Evolutionary conservation across 805 yeast species (phyloP).

Genomic region (Candida germanica): DNA sequence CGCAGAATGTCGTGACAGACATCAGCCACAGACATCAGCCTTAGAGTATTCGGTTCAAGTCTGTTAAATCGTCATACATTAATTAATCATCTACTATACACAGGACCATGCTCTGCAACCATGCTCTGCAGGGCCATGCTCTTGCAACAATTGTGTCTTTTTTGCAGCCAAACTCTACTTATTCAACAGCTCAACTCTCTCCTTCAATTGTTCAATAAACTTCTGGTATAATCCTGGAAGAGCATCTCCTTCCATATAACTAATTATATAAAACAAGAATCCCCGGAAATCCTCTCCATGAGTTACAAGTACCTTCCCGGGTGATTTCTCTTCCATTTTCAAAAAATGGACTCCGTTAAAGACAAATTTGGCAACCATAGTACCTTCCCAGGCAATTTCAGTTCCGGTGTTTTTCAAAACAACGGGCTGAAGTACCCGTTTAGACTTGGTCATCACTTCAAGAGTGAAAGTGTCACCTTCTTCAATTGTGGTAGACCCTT

Average conservation of each 20-base stretch:
- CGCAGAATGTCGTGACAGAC: no score
- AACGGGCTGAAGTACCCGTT: background rate
- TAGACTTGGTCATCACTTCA: background rate
- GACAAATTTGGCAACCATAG: background rate
- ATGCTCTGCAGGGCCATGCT: no score
- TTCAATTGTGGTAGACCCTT: background rate
- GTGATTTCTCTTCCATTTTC: background rate
- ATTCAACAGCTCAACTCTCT: conserved; percentile 1
- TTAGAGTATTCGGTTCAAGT: no score
- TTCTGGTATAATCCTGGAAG: background rate
- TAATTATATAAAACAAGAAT: background rate
- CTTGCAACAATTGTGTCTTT: no score
- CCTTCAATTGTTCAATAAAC: conserved; percentile 1
- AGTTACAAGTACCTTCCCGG: background rate
- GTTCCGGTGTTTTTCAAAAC: background rate
- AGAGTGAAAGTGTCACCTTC: background rate
- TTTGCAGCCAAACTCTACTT: background rate
- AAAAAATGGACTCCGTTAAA: conserved; percentile 1
- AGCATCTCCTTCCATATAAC: background rate
- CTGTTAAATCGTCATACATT: no score
- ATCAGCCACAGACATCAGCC: no score
- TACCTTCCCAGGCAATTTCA: conserved; percentile 1
- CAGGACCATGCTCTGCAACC: no score
- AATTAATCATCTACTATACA: no score
- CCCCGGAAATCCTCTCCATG: conserved; percentile 1